Evolutionary conservation across 768 basidiomycete species (phyloP), one percentile per base, ranked within the genome.

Genomic region (Collybia sp.): DNA sequence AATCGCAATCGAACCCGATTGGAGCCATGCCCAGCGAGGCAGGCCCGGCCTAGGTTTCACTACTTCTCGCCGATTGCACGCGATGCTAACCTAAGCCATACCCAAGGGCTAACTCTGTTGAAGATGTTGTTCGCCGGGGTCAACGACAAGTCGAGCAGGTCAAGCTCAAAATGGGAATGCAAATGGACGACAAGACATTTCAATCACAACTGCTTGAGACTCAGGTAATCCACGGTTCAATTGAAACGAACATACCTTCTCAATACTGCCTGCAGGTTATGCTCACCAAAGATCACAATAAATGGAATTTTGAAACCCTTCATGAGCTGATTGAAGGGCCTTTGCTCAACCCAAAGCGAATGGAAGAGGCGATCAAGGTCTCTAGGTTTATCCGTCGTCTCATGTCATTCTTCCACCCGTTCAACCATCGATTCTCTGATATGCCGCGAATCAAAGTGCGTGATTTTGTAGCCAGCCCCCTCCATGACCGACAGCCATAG

Each of bases 121-220:
- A 94, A 58, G 95, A 97, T 56, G 78, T 88, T 2, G 77, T 94
- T 30, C 80, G 88, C 25, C 77, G 93, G 39, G 89, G 89, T 11
- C 94, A 96, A 64, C 75, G 89, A 49, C 91, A 93, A 54, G 85
- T 94, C 2, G 92, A 96, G 55, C 88, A 93, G 56, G 84, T 80
- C 18, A 93, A 90, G 64, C 73, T 96, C 44, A 91, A 93, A 60
- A 77, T 88, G 59, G 88, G 85, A 49, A 82, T 96, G 78, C 88
- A 92, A 66, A 90, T 98, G 81, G 96, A 99, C 60, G 96, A 98
- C 63, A 85, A 77, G 61, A 79, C 86, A 3, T 99, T 98, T 65
- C 91, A 94, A 58, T 72, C 83, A 3, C 77, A 75, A 34, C 70
- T 99, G 42, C 72, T 93, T 16, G 93, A 96, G 55, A 91, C 92